phyloP scores from a whole-genome alignment of 2,329 filamentous ascomycete genomes.

The Diaporthe longicolla region DNA sequence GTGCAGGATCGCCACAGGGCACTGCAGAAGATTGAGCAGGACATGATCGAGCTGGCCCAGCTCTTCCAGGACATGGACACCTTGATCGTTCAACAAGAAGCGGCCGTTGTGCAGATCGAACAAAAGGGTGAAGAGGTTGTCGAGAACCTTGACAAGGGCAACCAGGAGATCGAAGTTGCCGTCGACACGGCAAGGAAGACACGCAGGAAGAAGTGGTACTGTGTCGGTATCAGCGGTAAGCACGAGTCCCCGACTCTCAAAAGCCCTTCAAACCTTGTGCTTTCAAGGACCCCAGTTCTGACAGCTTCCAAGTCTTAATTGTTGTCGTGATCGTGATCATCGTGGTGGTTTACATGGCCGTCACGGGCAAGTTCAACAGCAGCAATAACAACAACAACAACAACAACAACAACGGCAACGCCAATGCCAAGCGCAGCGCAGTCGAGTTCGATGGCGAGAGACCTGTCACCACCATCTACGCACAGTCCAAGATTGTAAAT shows the following conservation, averaged over 20 bases:
- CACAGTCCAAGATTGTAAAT: conserved; percentile 46
- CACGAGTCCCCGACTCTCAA: conserved; percentile 36
- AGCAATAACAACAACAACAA: conserved; percentile 49
- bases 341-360: conserved; percentile 64
- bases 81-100: conserved; percentile 89
- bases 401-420: conserved; percentile 50
- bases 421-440: conserved; percentile 45
- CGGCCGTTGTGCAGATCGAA: conserved; percentile 84
- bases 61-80: conserved; percentile 92
- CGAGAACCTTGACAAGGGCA: conserved; percentile 87
- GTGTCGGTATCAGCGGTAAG: conserved; percentile 80
- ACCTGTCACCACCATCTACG: conserved; percentile 44
- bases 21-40: conserved; percentile 91
- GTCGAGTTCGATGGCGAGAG: conserved; percentile 45
- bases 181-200: conserved; percentile 85
- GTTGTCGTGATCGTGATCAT: conserved; percentile 66
- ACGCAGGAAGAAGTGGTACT: conserved; percentile 97
- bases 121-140: conserved; percentile 88
- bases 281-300: conserved; percentile 44
- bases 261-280: neutral
- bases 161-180: conserved; percentile 84
- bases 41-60: conserved; percentile 88
- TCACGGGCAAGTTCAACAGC: conserved; percentile 47
- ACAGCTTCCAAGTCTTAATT: conserved; percentile 55
- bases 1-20: conserved; percentile 88